Percentiles rank a stretch among this genome's conserved stretches.
Evolutionary conservation across 768 basidiomycete species (phyloP).

Genomic region (Russula emetica): DNA sequence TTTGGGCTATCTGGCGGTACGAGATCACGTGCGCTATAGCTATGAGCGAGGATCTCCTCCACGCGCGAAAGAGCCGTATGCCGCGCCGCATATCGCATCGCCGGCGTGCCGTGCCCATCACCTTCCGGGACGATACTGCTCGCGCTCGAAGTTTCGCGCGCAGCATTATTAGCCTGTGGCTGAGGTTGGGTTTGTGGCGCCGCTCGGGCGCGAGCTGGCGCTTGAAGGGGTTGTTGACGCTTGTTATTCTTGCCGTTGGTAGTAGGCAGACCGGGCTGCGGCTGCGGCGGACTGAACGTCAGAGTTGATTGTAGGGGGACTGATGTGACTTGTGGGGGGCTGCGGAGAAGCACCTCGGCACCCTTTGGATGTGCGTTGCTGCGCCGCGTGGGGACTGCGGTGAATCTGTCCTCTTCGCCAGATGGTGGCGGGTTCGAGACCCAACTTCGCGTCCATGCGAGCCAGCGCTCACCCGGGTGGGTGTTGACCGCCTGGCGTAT

Average conservation of each 20-base stretch:
- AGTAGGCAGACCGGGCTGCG: background rate
- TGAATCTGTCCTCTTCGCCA: constrained; percentile 39
- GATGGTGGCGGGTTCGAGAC: constrained; percentile 21
- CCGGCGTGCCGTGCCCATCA: constrained; percentile 27
- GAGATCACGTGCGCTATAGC: constrained; percentile 31
- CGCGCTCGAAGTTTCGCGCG: constrained; percentile 17
- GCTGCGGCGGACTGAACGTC: constrained; percentile 40
- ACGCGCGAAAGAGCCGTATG: constrained; percentile 32
- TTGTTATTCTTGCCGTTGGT: background rate
- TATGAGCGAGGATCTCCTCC: constrained; percentile 32
- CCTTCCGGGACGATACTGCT: constrained; percentile 14
- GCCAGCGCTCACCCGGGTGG: constrained; percentile 22
- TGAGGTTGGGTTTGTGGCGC: background rate
- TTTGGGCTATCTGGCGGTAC: constrained; percentile 26
- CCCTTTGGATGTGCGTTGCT: constrained; percentile 31
- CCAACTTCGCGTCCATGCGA: constrained; percentile 30
- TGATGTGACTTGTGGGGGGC: constrained; percentile 54
- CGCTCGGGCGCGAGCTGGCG: background rate
- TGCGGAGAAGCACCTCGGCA: constrained; percentile 43
- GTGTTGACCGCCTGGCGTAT: constrained; percentile 28
- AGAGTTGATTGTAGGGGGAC: constrained; percentile 53
- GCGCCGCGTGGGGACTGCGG: constrained; percentile 37
- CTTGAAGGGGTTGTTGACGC: background rate
- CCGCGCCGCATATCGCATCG: constrained; percentile 32
- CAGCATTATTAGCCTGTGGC: background rate